phyloP scores from a whole-genome alignment of 768 basidiomycete species.

The Trametes gibbosa region DNA sequence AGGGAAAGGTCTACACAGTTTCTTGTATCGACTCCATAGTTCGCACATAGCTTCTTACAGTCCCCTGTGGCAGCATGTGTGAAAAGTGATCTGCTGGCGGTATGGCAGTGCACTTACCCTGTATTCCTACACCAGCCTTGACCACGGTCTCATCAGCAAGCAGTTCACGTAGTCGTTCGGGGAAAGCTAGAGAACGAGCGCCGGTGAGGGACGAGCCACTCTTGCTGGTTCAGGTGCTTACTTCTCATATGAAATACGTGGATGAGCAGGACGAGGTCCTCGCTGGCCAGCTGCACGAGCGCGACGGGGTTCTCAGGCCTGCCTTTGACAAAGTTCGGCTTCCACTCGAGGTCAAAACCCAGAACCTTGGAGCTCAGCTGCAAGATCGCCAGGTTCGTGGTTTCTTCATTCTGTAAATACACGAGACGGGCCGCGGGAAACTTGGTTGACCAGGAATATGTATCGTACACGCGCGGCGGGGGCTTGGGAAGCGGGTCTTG shows the following conservation, averaged over 20 bases:
- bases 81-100: background rate
- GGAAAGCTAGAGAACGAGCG: slow-evolving; percentile 15
- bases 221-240: slow-evolving; percentile 18
- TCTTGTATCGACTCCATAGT: slow-evolving; percentile 39
- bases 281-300: slow-evolving; percentile 67
- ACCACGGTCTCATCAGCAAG: slow-evolving; percentile 51
- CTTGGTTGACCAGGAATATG: slow-evolving; percentile 23
- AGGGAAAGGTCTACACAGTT: slow-evolving; percentile 68
- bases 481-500: background rate
- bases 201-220: background rate
- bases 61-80: slow-evolving; percentile 46
- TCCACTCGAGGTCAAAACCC: slow-evolving; percentile 84
- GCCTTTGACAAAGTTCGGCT: slow-evolving; percentile 56
- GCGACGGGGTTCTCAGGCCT: slow-evolving; percentile 63
- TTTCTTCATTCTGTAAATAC: slow-evolving; percentile 22
- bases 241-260: slow-evolving; percentile 62
- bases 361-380: slow-evolving; percentile 23
- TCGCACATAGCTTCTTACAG: slow-evolving; percentile 58
- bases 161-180: slow-evolving; percentile 43
- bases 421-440: slow-evolving; percentile 22
- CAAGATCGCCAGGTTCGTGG: slow-evolving; percentile 19
- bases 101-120: slow-evolving; percentile 38
- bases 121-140: slow-evolving; percentile 77
- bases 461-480: slow-evolving; percentile 8
- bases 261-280: slow-evolving; percentile 54